Conservation (phyloP, 371 early-diverging fungal genomes). For the Lichtheimia hyalospora region DNA sequence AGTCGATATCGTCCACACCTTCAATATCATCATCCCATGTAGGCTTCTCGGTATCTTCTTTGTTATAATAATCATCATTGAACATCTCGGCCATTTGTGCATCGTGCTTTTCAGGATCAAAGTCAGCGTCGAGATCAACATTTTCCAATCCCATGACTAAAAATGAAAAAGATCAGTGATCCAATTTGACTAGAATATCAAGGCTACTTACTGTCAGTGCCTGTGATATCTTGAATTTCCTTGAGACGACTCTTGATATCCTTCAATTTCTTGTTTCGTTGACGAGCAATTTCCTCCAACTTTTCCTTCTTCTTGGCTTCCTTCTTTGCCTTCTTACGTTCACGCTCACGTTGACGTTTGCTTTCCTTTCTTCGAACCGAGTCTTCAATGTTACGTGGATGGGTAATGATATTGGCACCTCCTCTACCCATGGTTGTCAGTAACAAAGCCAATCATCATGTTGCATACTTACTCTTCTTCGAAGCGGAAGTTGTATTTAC, state of each 20-base stretch:
- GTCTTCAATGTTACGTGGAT: constrained; percentile 79
- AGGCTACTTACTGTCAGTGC: constrained; percentile 50
- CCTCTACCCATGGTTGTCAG: constrained; percentile 36
- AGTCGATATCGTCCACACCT: constrained; percentile 14
- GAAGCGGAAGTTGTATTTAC: constrained; percentile 89
- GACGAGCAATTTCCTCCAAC: constrained; percentile 82
- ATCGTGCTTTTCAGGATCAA: constrained; percentile 86
- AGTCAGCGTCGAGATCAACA: constrained; percentile 86
- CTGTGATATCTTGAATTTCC: constrained; percentile 85
- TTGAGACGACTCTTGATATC: constrained; percentile 77
- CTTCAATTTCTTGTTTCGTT: constrained; percentile 86
- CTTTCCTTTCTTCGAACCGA: constrained; percentile 73
- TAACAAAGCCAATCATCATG: not conserved
- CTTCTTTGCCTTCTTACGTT: constrained; percentile 71
- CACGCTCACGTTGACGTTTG: constrained; percentile 70
- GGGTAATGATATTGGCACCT: constrained; percentile 60
- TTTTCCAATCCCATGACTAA: constrained; percentile 69
- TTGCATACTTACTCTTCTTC: constrained; percentile 74
- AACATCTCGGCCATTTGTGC: constrained; percentile 80
- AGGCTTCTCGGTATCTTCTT: constrained; percentile 66
- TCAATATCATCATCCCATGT: constrained; percentile 83
- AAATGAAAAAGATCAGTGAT: constrained; percentile 6
- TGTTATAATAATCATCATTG: constrained; percentile 68
- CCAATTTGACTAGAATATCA: no score
- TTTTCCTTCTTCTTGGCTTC: constrained; percentile 64